Evolutionary conservation across 2,329 filamentous ascomycete genomes (phyloP), one percentile per base, ranked within the genome.

Genomic region (Diaporthe vexans): DNA sequence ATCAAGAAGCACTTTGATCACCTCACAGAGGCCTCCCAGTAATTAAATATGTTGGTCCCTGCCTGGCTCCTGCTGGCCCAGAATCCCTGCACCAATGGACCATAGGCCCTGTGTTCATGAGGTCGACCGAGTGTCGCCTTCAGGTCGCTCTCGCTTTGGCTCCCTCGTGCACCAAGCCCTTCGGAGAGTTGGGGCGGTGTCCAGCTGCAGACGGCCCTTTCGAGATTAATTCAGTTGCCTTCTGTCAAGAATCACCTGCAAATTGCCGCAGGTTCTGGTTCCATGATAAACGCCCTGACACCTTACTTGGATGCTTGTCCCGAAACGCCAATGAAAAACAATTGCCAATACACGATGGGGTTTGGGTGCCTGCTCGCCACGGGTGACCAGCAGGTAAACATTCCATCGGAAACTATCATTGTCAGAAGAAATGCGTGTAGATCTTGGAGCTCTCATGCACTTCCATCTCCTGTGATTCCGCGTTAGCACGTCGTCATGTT

Each of bases 351-450:
- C 87, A 89, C 85, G 83, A 85, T 83, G 79, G 76, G 78, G 76
- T 78, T 74, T 70, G 56, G 59, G 68, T 59, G 69, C 72, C 68
- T 48, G 48, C 61, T 59, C 51, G 61, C 56, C 68, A 57, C 61
- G 57, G 24, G 10, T 65, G 61, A 70, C 48, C 26, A 65, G 40
- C 68, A 26, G 63, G 68, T 69, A 65, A 75, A 72, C 72, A 29
- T 43, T 51, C 74, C 74, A 71, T 63, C 74, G 74, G 74, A 76
- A 63, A 46, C 74, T 76, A 75, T 75, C 78, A 78, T 88, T 86
- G 85, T 96, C 91, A 99, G 89, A 99, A 98, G 90, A 99, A 99
- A 90, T 99, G 97, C 80, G 97, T 99, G 88, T 99, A 98, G 81
- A 98, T 95, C 88, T 98, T 99, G 78, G 97, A 98, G 83, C 93